Base-by-base conservation (phyloP, 352 stramenopile genomes). In the Chrysophaeum taylorii region DNA sequence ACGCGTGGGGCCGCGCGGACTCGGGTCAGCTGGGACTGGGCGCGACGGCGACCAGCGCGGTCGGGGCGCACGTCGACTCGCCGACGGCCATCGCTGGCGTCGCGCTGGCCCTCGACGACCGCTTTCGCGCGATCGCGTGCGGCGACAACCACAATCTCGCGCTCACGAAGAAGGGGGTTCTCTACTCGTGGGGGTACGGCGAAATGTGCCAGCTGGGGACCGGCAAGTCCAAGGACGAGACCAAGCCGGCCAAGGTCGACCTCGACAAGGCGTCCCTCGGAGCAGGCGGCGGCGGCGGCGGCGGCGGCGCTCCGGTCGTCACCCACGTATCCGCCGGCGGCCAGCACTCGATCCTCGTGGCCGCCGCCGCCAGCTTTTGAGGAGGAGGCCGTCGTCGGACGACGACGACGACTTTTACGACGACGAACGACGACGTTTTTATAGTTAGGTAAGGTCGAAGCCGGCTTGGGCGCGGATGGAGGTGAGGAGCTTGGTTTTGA, bases 391-490 rank as follows among this genome's bases (percentile, higher is more conserved):
- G 29, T n/a, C 54, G 54, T n/a, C n/a, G n/a, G n/a, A n/a, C n/a
- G n/a, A n/a, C n/a, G n/a, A n/a, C n/a, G n/a, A n/a, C n/a, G n/a
- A n/a, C n/a, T n/a, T n/a, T n/a, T n/a, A n/a, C n/a, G n/a, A n/a
- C n/a, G n/a, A n/a, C n/a, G n/a, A n/a, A n/a, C n/a, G n/a, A n/a
- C n/a, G n/a, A n/a, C n/a, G n/a, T n/a, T n/a, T n/a, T n/a, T n/a
- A n/a, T n/a, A n/a, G n/a, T 80, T 88, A 96, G 1, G 87, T 89
- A 78, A 96, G 86, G 71, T 97, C 92, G 78, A 97, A 97, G 38
- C 92, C 92, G 33, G 89, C 84, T 35, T 84, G 85, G 2, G 89
- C 91, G 41, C 84, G 81, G 68, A 97, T 96, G 48, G 90, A 84
- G 45, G 86, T 85, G n/a, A 96, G 69, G 52, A 97, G 79, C 81